Base-by-base conservation (phyloP, 805 yeast species). In the Tanozyma kutaoensis region DNA sequence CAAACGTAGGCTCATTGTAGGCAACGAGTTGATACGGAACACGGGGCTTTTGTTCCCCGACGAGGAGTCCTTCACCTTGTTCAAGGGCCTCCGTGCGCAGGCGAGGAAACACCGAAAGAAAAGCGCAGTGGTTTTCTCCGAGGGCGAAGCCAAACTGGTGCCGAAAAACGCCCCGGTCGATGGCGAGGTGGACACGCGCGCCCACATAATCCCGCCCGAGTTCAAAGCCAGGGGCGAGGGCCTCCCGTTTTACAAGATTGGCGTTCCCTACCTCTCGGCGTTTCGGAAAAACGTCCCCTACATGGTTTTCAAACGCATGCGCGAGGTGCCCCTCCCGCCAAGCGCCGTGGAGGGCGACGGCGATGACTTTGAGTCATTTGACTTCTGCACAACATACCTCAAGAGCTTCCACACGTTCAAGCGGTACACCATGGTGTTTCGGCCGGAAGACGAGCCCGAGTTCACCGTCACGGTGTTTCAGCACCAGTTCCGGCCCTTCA, bases 251-350 rank as follows among this genome's bases (percentile, higher is more conserved):
- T 43, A 58, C 33, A 57, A 50, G 34, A 31, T 57, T 10, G 37
- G 39, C 14, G 46, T 46, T 2, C 64, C 65, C 3, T 55, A 55
- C 38, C 37, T 58, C 48, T 42, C 59, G 6, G 32, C 42, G 5
- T 46, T 58, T 28, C 42, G 59, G 11, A 52, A 53, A 26, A 48
- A 43, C 26, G 36, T 50, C 2, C 63, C 66, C 3, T 50, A 38
- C 26, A 42, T 56, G 35, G 29, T 50, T 7, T 50, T 59, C 31
- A 46, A 46, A 24, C 38, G 40, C 24, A 57, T 37, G 32, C 28
- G 39, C 14, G 64, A 58, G 28, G 31, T 37, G 6, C 58, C 62
- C 3, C 27, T 32, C 8, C 33, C 33, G 12, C 53, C 54, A 27
- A 8, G 14, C 22, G 32, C 24, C 23, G 14, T 25, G 8, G 28